Conservation (phyloP, 2,329 filamentous ascomycete genomes). For the Calonectria honghensis region DNA sequence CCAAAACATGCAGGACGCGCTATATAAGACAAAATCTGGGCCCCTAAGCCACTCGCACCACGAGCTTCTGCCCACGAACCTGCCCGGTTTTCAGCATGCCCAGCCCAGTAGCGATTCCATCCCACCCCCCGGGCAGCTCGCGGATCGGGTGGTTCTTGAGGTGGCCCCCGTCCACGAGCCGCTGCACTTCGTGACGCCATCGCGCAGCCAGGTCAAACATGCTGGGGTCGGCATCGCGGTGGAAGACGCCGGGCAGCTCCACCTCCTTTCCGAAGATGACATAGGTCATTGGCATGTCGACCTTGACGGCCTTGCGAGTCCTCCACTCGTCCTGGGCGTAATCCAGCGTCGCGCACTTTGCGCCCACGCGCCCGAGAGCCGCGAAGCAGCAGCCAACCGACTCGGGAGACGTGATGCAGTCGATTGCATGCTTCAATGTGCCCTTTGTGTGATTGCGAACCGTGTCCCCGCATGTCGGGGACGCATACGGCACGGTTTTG, state of each 20-base stretch:
- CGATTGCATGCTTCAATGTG: conserved; percentile 3
- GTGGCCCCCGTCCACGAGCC: neutral
- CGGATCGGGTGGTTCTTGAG: neutral
- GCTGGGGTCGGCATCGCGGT: conserved; percentile 3
- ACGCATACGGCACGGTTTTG: conserved; percentile 12
- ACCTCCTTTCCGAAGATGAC: conserved; percentile 14
- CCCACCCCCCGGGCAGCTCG: neutral
- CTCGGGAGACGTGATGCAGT: conserved; percentile 25
- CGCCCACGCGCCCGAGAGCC: neutral
- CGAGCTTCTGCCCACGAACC: conserved; percentile 21
- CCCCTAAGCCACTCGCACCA: conserved; percentile 7
- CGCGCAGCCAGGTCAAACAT: conserved; percentile 8
- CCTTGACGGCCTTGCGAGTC: neutral
- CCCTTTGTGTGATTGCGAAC: conserved; percentile 20
- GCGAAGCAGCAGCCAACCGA: conserved; percentile 15
- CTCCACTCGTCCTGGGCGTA: conserved; percentile 5
- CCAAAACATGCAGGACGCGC: neutral
- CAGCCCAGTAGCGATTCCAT: neutral
- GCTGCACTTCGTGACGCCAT: conserved; percentile 18
- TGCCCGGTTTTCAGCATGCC: conserved; percentile 10
- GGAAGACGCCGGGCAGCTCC: neutral
- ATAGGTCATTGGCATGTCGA: conserved; percentile 15
- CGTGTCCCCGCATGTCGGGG: conserved; percentile 2
- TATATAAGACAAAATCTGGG: neutral
- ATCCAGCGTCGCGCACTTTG: conserved; percentile 9